These are phyloP conservation scores for Saturnispora mendoncae DNA, from an alignment of 805 yeast genomes.

Conservation along the genomic window DNA sequence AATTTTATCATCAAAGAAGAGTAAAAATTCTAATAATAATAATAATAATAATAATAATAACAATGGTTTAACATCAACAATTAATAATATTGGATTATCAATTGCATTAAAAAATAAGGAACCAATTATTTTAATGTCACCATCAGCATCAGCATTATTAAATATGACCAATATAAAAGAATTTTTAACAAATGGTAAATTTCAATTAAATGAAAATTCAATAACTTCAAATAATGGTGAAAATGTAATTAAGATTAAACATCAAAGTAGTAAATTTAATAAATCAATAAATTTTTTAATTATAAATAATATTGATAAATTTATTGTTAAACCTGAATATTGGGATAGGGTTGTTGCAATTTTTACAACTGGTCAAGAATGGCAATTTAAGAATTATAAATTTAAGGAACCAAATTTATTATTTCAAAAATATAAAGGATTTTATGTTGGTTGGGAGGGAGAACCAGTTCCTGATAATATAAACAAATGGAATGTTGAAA, in stretches of 20 bases:
- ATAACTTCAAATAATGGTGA: neutral
- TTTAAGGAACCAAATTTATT: slow-evolving; percentile 71
- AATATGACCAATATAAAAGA: slow-evolving; percentile 57
- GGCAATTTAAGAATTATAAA: slow-evolving; percentile 91
- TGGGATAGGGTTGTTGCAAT: slow-evolving; percentile 97
- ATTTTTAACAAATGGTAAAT: slow-evolving; percentile 66
- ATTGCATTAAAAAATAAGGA: slow-evolving; percentile 31
- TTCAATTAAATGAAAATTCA: slow-evolving; percentile 30
- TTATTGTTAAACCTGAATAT: slow-evolving; percentile 87
- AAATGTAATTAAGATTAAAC: slow-evolving; percentile 42
- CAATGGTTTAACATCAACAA: too few relatives aligned
- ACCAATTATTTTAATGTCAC: slow-evolving; percentile 70
- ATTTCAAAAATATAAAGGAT: slow-evolving; percentile 81
- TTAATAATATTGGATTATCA: slow-evolving; percentile 3
- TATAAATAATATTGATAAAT: slow-evolving; percentile 80
- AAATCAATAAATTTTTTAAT: slow-evolving; percentile 56
- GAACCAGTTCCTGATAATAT: slow-evolving; percentile 72
- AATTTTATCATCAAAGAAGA: slow-evolving; percentile 4
- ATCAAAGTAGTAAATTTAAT: slow-evolving; percentile 49
- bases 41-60: too few relatives aligned
- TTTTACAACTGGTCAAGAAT: slow-evolving; percentile 91
- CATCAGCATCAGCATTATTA: slow-evolving; percentile 67
- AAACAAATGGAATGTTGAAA: slow-evolving; percentile 82
- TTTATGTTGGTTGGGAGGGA: slow-evolving; percentile 63
- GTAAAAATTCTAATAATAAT: neutral